phyloP scores from a whole-genome alignment of 805 yeast species.

The Candida rishiriensis region DNA sequence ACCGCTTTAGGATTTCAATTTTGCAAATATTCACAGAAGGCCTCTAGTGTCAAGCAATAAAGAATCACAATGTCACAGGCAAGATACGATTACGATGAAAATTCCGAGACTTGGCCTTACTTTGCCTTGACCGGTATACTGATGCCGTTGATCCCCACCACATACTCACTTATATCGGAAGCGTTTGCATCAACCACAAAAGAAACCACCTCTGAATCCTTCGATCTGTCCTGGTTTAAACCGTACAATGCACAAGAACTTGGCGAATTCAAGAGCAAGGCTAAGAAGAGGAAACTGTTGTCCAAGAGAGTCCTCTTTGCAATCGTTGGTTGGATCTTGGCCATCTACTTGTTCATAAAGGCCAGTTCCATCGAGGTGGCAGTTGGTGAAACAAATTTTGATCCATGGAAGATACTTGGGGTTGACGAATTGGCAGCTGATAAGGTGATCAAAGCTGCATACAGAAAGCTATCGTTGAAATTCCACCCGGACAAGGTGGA shows the following conservation, averaged over 20 bases:
- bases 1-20: no score
- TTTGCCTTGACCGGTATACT: slow-evolving; percentile 71
- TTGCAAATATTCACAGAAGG: no score
- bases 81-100: slow-evolving; percentile 79
- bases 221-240: slow-evolving; percentile 29
- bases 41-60: no score
- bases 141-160: slow-evolving; percentile 59
- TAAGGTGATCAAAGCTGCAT: slow-evolving; percentile 72
- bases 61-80: slow-evolving; percentile 41
- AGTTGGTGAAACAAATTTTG: slow-evolving; percentile 52
- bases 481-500: slow-evolving; percentile 92
- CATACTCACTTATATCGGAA: slow-evolving; percentile 22
- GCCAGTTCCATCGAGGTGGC: slow-evolving; percentile 42
- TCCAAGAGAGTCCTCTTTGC: slow-evolving; percentile 28
- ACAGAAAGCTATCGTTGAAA: slow-evolving; percentile 80
- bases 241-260: slow-evolving; percentile 32
- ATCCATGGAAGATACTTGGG: slow-evolving; percentile 86
- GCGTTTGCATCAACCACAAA: neutral
- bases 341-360: slow-evolving; percentile 37
- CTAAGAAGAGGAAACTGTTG: slow-evolving; percentile 29
- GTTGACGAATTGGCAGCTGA: slow-evolving; percentile 64
- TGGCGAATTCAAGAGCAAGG: slow-evolving; percentile 25
- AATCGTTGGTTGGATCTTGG: slow-evolving; percentile 57
- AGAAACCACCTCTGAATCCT: slow-evolving; percentile 1
- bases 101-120: slow-evolving; percentile 90